Conservation (phyloP, 1,284 basidiomycete species). For the Malassezia nana region DNA sequence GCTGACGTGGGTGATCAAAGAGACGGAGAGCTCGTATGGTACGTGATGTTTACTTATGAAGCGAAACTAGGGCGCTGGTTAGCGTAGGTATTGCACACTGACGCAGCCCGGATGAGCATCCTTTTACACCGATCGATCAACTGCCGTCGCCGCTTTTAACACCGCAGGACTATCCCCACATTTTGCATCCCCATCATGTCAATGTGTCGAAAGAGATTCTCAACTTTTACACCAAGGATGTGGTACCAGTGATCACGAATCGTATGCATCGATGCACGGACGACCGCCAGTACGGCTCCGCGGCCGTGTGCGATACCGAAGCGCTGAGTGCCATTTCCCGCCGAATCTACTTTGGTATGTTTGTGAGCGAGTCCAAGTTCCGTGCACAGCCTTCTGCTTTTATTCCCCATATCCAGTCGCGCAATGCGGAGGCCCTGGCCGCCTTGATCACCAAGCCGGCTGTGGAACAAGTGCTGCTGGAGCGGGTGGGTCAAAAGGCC, state of each 20-base stretch:
- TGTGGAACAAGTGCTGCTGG: constrained; percentile 78
- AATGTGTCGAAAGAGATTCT: constrained; percentile 81
- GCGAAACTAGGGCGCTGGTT: constrained; percentile 28
- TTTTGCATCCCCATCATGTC: constrained; percentile 69
- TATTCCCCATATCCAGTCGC: constrained; percentile 74
- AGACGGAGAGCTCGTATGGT: constrained; percentile 91
- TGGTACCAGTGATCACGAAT: constrained; percentile 70
- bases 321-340: constrained; percentile 86
- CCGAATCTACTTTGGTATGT: constrained; percentile 97
- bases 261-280: constrained; percentile 56
- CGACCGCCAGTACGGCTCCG: constrained; percentile 94
- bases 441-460: constrained; percentile 88
- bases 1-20: constrained; percentile 94
- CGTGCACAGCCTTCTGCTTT: constrained; percentile 70
- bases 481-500: constrained; percentile 80
- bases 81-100: constrained; percentile 8
- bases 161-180: constrained; percentile 63
- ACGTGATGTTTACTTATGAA: not conserved
- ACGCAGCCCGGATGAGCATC: constrained; percentile 75
- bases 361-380: constrained; percentile 97
- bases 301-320: constrained; percentile 87
- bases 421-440: constrained; percentile 63
- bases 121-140: constrained; percentile 65
- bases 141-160: constrained; percentile 76
- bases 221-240: constrained; percentile 71